Evolutionary conservation across 345 rosid species (phyloP), one percentile per base, ranked within the genome.

Genomic region (Rhodomyrtus tomentosa): DNA sequence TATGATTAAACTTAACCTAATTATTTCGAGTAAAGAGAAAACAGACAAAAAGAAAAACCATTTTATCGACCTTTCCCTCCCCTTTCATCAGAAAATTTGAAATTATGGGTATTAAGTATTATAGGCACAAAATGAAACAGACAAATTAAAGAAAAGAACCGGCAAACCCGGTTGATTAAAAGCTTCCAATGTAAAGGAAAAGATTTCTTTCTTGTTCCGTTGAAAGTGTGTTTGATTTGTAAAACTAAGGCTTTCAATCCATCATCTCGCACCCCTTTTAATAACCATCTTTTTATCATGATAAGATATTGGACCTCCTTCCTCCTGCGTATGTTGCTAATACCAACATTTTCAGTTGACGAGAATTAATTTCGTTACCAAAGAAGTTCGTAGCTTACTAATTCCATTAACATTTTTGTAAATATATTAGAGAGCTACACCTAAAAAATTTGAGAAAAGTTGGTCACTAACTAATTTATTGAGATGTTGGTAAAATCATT

Each of bases 351-450:
- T 55, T 11, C 6, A 25, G 15, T 11, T 25, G 62, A 4, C 15
- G 0, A 2, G 20, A 9, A 24, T 55, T 7, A 24, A 55, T 10
- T 10, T 10, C 0, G 0, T 55, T 22, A 55, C 0, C 7, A 53
- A 53, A 53, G 55, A 53, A 53, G 55, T 53, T 53, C 25, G 3
- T 53, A 53, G 7, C 5, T 20, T 53, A 53, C 5, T 53, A 53
- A 10, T 53, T 55, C 24, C n/a, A 24, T 24, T 24, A 24, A 10
- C 29, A 55, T 10, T 3, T 6, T 1, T 4, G 3, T 55, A 55
- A 10, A 55, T 10, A 9, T 55, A 25, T 25, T 4, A 4, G 2
- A 24, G 62, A 4, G 16, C 15, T 12, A 12, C 32, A 25, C 62
- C 14, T 10, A 0, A 11, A 25, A 1, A 25, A 55, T 25, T 25